Evolutionary conservation across 2,329 filamentous ascomycete species (phyloP), one percentile per base, ranked within the genome.

Genomic region (Colletotrichum incanum): DNA sequence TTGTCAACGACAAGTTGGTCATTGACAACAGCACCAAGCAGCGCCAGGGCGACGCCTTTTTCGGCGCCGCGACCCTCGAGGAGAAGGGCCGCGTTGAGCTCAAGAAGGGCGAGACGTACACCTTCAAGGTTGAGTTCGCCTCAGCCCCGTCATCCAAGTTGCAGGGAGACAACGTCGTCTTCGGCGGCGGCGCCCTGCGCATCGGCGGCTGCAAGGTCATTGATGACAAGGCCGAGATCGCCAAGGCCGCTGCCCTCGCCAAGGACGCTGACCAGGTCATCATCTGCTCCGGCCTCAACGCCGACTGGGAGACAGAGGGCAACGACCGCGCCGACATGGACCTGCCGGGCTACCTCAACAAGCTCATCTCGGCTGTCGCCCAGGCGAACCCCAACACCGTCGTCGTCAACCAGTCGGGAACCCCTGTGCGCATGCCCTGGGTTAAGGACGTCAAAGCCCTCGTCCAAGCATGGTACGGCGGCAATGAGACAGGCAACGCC

Each of bases 391-490:
- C 89, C 5, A 90, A 90, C 63, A 90, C 91, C 5, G 88, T 89
- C 1, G 88, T 94, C 7, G 89, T 94, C 5, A 89, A 93, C 76
- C 92, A 94, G 76, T 93, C 91, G 2, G 93, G 92, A 59, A 93
- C 92, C 0, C 92, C 92, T 1, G 86, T 92, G n/a, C 83, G 85
- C 20, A 90, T 93, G 89, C 90, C 90, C 1, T 92, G 90, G 90
- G 82, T 86, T 4, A 77, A 83, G 49, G 82, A 85, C 41, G 87
- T 88, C 39, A 78, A 79, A n/a, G 87, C 89, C 2, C 81, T 94
- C 7, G 78, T 93, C 2, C 91, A 94, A 76, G 92, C 92, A n/a
- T 94, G 92, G 92, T 94, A 93, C 76, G 92, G 92, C 74, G 93
- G 93, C 34, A 93, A 94, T 77, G 92, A 94, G 82, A 90, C 91